These are phyloP conservation scores for Suillus subalutaceus DNA, from an alignment of 768 basidiomycete genomes.

Conservation along the genomic window DNA sequence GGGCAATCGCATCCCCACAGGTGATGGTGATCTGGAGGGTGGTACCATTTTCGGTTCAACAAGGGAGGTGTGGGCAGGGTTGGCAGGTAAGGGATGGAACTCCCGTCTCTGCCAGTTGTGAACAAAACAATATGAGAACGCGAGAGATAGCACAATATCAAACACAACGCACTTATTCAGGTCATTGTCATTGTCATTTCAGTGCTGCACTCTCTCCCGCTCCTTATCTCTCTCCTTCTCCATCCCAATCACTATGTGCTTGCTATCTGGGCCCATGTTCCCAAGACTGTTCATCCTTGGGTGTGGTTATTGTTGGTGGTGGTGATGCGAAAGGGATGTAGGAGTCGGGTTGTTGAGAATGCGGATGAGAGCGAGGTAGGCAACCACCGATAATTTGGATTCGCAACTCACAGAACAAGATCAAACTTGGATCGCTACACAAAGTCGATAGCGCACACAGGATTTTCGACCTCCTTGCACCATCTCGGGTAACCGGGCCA, in stretches of 20 bases:
- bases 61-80: slow-evolving; percentile 32
- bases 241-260: slow-evolving; percentile 36
- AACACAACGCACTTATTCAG: slow-evolving; percentile 65
- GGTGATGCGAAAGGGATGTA: slow-evolving; percentile 47
- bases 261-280: slow-evolving; percentile 49
- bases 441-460: no score
- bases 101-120: slow-evolving; percentile 71
- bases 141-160: slow-evolving; percentile 13
- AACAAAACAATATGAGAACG: slow-evolving; percentile 15
- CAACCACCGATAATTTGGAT: no score
- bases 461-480: no score
- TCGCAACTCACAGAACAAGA: no score
- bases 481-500: no score
- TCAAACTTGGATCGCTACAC: no score
- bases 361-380: slow-evolving; percentile 41
- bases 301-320: slow-evolving; percentile 27
- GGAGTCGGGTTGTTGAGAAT: slow-evolving; percentile 45
- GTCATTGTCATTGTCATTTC: slow-evolving; percentile 59
- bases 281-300: slow-evolving; percentile 19
- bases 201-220: slow-evolving; percentile 40
- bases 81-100: slow-evolving; percentile 42
- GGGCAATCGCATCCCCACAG: slow-evolving; percentile 51
- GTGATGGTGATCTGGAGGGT: slow-evolving; percentile 18
- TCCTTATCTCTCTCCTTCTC: slow-evolving; percentile 31
- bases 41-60: slow-evolving; percentile 44